Percentiles rank a stretch among this genome's conserved stretches.
phyloP scores from a whole-genome alignment of 164 flowering plant species.

The Sedum album region DNA sequence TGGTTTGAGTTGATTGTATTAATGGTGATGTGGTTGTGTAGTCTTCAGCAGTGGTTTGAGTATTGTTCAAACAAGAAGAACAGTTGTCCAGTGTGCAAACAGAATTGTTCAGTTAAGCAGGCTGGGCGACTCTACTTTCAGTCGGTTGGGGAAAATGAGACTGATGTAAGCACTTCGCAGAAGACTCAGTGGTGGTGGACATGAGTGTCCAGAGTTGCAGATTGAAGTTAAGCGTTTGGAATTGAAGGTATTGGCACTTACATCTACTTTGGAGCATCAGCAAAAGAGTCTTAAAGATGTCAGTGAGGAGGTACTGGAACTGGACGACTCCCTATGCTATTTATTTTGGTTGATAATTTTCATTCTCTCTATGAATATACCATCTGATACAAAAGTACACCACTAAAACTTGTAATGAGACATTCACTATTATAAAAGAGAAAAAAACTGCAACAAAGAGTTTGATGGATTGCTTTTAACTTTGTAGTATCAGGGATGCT shows the following conservation, averaged over 20 bases:
- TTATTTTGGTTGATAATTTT: neutral
- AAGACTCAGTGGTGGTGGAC: conserved; percentile 18
- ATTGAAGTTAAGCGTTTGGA: conserved; percentile 54
- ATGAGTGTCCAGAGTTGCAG: conserved; percentile 37
- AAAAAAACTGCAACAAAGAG: too few species aligned
- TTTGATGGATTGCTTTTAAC: too few species aligned
- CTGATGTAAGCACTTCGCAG: conserved; percentile 26
- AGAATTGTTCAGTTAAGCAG: conserved; percentile 36
- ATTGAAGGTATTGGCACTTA: conserved; percentile 39
- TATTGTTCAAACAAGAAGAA: conserved; percentile 64
- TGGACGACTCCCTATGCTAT: neutral
- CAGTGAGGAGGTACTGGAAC: conserved; percentile 45
- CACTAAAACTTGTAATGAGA: neutral
- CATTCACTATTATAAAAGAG: too few species aligned
- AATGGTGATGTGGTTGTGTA: conserved; percentile 17
- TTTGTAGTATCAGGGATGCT: too few species aligned
- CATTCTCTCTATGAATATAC: neutral
- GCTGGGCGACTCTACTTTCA: conserved; percentile 78
- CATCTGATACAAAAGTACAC: neutral
- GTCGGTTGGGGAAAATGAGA: conserved; percentile 48
- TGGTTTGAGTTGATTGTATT: neutral
- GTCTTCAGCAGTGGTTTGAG: conserved; percentile 97
- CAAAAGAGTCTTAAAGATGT: conserved; percentile 36
- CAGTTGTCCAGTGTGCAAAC: conserved; percentile 94
- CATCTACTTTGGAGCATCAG: conserved; percentile 33